Evolutionary conservation across 106 monocot genomes (phyloP).

Genomic region (Cymbidium sinense): DNA sequence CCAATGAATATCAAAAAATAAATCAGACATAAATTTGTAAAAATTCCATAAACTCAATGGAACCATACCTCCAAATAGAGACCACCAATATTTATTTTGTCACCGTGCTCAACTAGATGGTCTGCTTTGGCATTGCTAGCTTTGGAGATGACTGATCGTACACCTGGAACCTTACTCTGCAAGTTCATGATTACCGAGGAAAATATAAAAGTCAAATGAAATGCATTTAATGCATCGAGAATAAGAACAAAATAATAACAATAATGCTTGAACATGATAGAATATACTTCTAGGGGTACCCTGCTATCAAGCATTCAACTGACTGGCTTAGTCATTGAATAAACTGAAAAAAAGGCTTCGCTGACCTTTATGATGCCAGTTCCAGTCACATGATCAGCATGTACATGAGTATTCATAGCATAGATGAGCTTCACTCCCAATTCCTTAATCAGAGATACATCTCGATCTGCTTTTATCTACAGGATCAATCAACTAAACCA

Average conservation of each 20-base stretch:
- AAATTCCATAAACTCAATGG: neutral
- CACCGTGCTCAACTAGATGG: conserved; percentile 58
- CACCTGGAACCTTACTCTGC: conserved; percentile 68
- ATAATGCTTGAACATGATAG: neutral
- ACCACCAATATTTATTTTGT: conserved; percentile 74
- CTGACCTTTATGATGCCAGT: conserved; percentile 85
- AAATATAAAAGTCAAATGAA: neutral
- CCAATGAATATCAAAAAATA: neutral
- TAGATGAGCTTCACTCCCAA: conserved; percentile 86
- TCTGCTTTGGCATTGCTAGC: conserved; percentile 79
- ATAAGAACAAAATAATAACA: neutral
- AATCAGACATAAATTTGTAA: neutral
- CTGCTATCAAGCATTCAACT: neutral
- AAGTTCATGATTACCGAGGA: neutral
- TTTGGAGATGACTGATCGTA: conserved; percentile 76
- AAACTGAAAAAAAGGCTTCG: neutral
- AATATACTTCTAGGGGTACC: neutral
- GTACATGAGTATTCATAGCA: conserved; percentile 93
- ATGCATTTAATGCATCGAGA: neutral
- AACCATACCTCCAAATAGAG: conserved; percentile 73
- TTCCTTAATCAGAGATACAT: conserved; percentile 70
- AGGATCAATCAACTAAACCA: conserved; percentile 71
- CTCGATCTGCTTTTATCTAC: conserved; percentile 79
- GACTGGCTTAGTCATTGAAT: neutral
- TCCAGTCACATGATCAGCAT: conserved; percentile 97